A percentile compares a stretch with the other conserved stretches of the same genome.
Conservation (phyloP, 176 grass and related monocot species). For the Poa annua region DNA sequence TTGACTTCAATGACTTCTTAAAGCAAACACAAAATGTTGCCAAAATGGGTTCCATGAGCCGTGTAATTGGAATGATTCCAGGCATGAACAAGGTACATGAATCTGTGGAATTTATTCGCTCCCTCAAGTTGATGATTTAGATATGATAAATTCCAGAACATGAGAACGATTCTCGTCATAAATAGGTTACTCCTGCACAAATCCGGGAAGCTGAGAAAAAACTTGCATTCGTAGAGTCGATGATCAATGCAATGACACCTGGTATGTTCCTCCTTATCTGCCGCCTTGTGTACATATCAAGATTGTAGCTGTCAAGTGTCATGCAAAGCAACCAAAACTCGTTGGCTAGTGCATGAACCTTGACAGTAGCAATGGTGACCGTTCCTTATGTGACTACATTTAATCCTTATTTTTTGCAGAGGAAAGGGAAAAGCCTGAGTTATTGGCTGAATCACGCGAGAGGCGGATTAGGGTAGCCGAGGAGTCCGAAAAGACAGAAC, state of each 20-base stretch:
- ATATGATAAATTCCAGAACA: background rate
- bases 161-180: slow-evolving; percentile 11
- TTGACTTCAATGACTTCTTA: slow-evolving; percentile 93
- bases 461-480: slow-evolving; percentile 49
- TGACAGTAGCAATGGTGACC: background rate
- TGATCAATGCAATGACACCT: slow-evolving; percentile 90
- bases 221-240: slow-evolving; percentile 80
- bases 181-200: slow-evolving; percentile 92
- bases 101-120: slow-evolving; percentile 5
- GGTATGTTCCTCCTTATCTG: slow-evolving; percentile 46
- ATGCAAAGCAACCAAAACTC: too few species aligned
- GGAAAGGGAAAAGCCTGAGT: slow-evolving; percentile 76
- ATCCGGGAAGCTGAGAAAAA: slow-evolving; percentile 96
- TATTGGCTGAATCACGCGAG: slow-evolving; percentile 81
- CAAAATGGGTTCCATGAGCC: slow-evolving; percentile 84
- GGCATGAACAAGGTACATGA: slow-evolving; percentile 68
- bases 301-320: background rate
- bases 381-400: background rate
- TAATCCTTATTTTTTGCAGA: slow-evolving; percentile 49
- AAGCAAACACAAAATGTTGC: slow-evolving; percentile 94
- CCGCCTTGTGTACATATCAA: background rate
- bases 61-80: slow-evolving; percentile 61
- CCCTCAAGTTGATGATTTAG: slow-evolving; percentile 21
- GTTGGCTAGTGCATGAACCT: too few species aligned
- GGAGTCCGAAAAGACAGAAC: slow-evolving; percentile 40